phyloP scores from a whole-genome alignment of 2,329 filamentous ascomycete genomes.

The Epicoccum sorghinum region DNA sequence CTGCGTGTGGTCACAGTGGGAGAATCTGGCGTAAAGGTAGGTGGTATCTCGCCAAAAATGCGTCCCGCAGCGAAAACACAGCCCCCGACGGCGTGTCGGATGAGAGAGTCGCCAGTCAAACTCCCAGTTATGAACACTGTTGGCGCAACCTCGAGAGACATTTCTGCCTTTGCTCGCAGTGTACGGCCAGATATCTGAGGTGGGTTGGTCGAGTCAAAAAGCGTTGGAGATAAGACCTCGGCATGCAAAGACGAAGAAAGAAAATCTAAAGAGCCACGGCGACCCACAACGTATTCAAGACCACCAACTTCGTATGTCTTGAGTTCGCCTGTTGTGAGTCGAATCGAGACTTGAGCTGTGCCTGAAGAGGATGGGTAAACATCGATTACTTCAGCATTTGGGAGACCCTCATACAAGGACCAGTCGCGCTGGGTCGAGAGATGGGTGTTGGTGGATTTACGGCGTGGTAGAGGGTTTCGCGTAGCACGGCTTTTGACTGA shows the following conservation, averaged over 20 bases:
- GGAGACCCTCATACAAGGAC: slow-evolving; percentile 61
- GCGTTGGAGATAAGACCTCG: slow-evolving; percentile 52
- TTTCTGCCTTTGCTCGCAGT: slow-evolving; percentile 59
- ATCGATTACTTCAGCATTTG: slow-evolving; percentile 59
- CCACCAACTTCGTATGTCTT: slow-evolving; percentile 56
- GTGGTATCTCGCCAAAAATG: slow-evolving; percentile 45
- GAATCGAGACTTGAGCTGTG: slow-evolving; percentile 50
- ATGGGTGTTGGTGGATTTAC: slow-evolving; percentile 48
- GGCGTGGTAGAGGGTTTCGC: slow-evolving; percentile 33
- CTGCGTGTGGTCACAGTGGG: slow-evolving; percentile 13
- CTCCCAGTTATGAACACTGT: slow-evolving; percentile 64
- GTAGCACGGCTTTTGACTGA: slow-evolving; percentile 24
- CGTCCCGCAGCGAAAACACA: slow-evolving; percentile 63
- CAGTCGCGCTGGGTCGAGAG: slow-evolving; percentile 58
- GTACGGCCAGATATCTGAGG: slow-evolving; percentile 58
- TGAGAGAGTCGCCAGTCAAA: slow-evolving; percentile 65
- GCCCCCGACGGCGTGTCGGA: slow-evolving; percentile 65
- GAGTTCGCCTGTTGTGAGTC: slow-evolving; percentile 49
- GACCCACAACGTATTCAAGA: slow-evolving; percentile 62
- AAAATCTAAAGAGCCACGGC: slow-evolving; percentile 61
- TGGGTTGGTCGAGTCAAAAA: background rate
- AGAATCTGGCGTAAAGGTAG: slow-evolving; percentile 21
- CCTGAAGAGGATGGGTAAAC: slow-evolving; percentile 26
- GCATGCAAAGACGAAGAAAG: slow-evolving; percentile 54
- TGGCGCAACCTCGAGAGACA: slow-evolving; percentile 59